A percentile compares a stretch with the other conserved stretches of the same genome.
phyloP scores from a whole-genome alignment of 1,139 yeast genomes.

The Spathaspora sp. region DNA sequence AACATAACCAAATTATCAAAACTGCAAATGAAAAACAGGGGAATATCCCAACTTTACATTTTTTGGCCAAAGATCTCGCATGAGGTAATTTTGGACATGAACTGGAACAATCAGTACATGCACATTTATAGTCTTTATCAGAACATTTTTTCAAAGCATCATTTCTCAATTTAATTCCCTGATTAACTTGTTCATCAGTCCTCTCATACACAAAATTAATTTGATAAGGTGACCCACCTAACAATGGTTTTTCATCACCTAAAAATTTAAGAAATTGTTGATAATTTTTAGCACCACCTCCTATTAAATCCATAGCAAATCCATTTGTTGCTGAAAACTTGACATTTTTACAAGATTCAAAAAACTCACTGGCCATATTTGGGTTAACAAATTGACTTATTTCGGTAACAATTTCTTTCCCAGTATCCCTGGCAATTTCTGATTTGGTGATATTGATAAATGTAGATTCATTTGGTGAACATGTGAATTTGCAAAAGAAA shows the following conservation, averaged over 20 bases:
- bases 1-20: slow-evolving; percentile 46
- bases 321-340: slow-evolving; percentile 96
- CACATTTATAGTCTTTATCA: slow-evolving; percentile 68
- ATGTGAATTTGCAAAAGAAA: slow-evolving; percentile 85
- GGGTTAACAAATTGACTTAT: slow-evolving; percentile 63
- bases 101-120: slow-evolving; percentile 85
- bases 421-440: slow-evolving; percentile 49
- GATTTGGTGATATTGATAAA: slow-evolving; percentile 69
- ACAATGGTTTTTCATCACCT: slow-evolving; percentile 89
- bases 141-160: slow-evolving; percentile 56
- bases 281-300: slow-evolving; percentile 88
- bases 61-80: slow-evolving; percentile 30
- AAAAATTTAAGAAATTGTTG: slow-evolving; percentile 75
- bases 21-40: slow-evolving; percentile 76
- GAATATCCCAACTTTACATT: slow-evolving; percentile 59
- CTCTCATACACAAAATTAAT: slow-evolving; percentile 65
- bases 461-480: slow-evolving; percentile 79
- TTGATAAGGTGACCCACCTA: slow-evolving; percentile 96
- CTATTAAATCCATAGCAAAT: slow-evolving; percentile 93
- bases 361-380: slow-evolving; percentile 61
- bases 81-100: slow-evolving; percentile 71
- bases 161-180: slow-evolving; percentile 23
- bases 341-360: slow-evolving; percentile 82
- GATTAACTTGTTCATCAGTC: slow-evolving; percentile 17
- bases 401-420: slow-evolving; percentile 66